Base-by-base conservation (phyloP, 2,329 filamentous ascomycete genomes). In the Cytospora chrysosperma region DNA sequence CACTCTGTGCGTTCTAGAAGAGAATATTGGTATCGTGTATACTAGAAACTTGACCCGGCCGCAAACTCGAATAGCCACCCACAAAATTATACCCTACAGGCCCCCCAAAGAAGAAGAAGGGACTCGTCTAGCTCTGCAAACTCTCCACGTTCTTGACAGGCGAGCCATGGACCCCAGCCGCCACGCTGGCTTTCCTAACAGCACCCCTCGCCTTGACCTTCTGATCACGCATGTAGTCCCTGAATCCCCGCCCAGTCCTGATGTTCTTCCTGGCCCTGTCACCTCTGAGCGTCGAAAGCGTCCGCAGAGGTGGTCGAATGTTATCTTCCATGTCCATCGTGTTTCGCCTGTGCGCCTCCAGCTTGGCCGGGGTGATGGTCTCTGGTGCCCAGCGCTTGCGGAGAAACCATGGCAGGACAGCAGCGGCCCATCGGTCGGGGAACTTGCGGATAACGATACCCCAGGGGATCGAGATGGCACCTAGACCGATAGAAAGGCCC, bases 401-500 rank as follows among this genome's bases (percentile, higher is more conserved):
- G 28, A 69, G 56, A 55, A 54, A 67, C 53, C 62, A 61, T 17
- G 69, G 69, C 30, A 69, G 56, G 50, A 64, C 59, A 1, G 61
- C 61, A 43, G 64, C 69, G 59, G 74, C 67, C 75, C 75, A 78
- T 30, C 81, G 80, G 70, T 96, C 91, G 0, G 92, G 92, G 59
- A 93, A 82, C 27, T 88, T 78, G 60, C 92, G 88, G 61, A 96
- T 88, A 19, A 88, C 73, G 5, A 89, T 81, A 58, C 89, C 92
- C 71, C 91, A 84, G 0, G 91, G 90, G 13, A 96, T 78, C 21
- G 92, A 94, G 12, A 93, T 81, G 62, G 88, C 79, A 32, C 92
- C 91, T 55, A 93, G 82, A 30, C 92, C 81, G 63, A 97, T 84
- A 3, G 91, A 95, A 64, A 93, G 84, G n/a, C 82, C 92, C 92